Conservation (phyloP, 345 rosid species). For the Populus tremula region DNA sequence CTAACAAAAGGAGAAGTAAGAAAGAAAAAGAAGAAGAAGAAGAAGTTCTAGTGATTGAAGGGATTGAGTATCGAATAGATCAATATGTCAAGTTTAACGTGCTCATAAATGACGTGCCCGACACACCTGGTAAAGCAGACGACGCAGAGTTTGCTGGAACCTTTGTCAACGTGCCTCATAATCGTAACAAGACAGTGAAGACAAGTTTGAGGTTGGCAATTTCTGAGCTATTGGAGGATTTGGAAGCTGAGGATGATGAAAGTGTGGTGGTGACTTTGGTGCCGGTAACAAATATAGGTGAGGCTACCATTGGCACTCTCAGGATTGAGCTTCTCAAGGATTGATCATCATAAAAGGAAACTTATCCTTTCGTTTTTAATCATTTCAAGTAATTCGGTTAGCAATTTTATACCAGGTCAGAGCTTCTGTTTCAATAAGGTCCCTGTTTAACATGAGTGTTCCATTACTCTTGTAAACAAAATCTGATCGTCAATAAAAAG, state of each 20-base stretch:
- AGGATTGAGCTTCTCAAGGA: too few species aligned
- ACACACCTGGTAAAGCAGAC: conserved; percentile 15
- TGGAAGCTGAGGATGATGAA: conserved; percentile 49
- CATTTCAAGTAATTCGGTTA: too few species aligned
- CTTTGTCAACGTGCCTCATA: conserved; percentile 52
- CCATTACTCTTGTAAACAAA: too few species aligned
- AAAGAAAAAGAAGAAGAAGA: conserved; percentile 57
- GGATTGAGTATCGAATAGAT: conserved; percentile 37
- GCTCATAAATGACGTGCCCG: conserved; percentile 46
- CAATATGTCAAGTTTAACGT: conserved; percentile 41
- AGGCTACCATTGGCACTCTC: too few species aligned
- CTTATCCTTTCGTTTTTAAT: too few species aligned
- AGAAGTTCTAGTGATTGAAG: conserved; percentile 46
- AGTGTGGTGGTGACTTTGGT: conserved; percentile 47
- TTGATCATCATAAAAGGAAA: too few species aligned
- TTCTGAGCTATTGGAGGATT: conserved; percentile 50
- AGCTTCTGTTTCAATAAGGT: too few species aligned
- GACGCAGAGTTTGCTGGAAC: conserved; percentile 58
- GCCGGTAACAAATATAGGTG: conserved; percentile 21
- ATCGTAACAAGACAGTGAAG: conserved; percentile 35
- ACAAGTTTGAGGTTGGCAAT: conserved; percentile 43
- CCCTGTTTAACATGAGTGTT: too few species aligned
- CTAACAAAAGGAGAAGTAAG: conserved; percentile 45
- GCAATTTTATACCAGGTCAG: too few species aligned
- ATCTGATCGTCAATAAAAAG: too few species aligned